Evolutionary conservation across 2,329 filamentous ascomycete species (phyloP).

Genomic region (Lecanosticta acicola): DNA sequence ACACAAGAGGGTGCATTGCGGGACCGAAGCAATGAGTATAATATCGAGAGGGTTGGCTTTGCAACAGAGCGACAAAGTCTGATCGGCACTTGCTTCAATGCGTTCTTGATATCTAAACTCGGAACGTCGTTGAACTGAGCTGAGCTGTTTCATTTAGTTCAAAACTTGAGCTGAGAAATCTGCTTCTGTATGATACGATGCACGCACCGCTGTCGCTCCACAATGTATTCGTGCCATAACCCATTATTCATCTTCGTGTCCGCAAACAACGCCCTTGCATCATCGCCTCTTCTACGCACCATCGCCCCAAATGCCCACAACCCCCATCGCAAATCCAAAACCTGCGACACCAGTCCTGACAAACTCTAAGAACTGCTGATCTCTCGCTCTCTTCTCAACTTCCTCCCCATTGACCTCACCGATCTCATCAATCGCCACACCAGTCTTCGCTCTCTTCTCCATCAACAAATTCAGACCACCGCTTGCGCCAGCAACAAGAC

Average conservation of each 20-base stretch:
- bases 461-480: constrained; percentile 35
- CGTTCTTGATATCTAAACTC: neutral
- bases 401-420: constrained; percentile 44
- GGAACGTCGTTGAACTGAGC: too few species aligned
- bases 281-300: constrained; percentile 24
- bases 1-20: too few species aligned
- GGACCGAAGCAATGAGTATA: too few species aligned
- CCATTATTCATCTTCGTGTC: neutral
- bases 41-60: too few species aligned
- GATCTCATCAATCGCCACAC: constrained; percentile 29
- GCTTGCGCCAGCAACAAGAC: constrained; percentile 55
- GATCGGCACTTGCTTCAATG: too few species aligned
- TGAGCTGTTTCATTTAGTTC: neutral
- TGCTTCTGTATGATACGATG: neutral
- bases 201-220: neutral
- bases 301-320: constrained; percentile 48
- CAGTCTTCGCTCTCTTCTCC: constrained; percentile 21
- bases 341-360: constrained; percentile 40
- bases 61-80: too few species aligned
- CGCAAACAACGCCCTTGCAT: too few species aligned
- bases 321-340: constrained; percentile 42
- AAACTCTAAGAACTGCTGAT: constrained; percentile 39
- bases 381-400: constrained; percentile 43
- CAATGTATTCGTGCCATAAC: neutral
- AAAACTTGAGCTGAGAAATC: neutral